Percentiles rank a stretch among this genome's conserved stretches.
Evolutionary conservation across 768 basidiomycete genomes (phyloP).

Genomic region (Boletales sp.): DNA sequence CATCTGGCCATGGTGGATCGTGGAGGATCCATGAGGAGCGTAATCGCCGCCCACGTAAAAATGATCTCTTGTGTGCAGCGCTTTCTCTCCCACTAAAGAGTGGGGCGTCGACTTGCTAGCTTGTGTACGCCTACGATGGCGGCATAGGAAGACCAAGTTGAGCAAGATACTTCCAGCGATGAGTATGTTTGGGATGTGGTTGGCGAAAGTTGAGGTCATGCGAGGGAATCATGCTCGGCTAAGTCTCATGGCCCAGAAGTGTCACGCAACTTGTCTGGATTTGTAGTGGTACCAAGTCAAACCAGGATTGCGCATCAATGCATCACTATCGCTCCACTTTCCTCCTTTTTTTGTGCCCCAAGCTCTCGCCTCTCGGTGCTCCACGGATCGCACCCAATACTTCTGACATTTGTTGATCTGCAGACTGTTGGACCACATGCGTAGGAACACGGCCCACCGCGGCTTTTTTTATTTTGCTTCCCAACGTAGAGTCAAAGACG

Average conservation of each 20-base stretch:
- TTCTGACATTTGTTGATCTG: conserved; percentile 41
- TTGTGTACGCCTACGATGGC: neutral
- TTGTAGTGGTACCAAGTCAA: neutral
- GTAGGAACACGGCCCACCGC: conserved; percentile 33
- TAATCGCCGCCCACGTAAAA: conserved; percentile 49
- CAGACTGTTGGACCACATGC: conserved; percentile 9
- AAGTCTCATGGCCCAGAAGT: too few relatives aligned
- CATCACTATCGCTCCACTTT: conserved; percentile 8
- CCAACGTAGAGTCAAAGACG: conserved; percentile 57
- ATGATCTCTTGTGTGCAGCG: conserved; percentile 43
- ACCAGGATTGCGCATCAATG: too few relatives aligned
- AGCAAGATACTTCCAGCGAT: conserved; percentile 13
- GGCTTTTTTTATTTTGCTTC: conserved; percentile 56
- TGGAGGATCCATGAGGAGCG: conserved; percentile 31
- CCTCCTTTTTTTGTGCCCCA: conserved; percentile 31
- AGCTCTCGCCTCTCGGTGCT: conserved; percentile 48
- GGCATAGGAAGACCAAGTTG: conserved; percentile 16
- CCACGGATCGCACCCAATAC: conserved; percentile 58
- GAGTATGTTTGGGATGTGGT: conserved; percentile 5
- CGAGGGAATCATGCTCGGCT: too few relatives aligned
- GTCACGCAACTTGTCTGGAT: neutral
- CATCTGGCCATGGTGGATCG: conserved; percentile 43
- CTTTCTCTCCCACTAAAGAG: conserved; percentile 16
- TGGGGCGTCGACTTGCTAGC: neutral
- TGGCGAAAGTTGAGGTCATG: conserved; percentile 7